phyloP scores from a whole-genome alignment of 441 rosid genomes.

The Dalechampia spathulata region DNA sequence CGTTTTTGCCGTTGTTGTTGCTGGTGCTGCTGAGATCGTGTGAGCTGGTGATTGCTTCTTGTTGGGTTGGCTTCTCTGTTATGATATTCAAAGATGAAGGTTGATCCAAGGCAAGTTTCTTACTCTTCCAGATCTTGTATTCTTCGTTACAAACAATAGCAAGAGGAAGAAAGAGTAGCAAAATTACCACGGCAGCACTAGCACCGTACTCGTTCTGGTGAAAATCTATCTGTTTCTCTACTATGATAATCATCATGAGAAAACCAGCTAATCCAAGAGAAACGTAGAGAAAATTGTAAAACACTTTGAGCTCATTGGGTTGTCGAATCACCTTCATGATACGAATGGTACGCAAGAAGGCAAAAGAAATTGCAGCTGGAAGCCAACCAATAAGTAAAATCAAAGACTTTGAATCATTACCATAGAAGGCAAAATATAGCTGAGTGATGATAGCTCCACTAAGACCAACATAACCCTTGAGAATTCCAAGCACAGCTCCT shows the following conservation, averaged over 20 bases:
- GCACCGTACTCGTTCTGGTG: constrained; percentile 27
- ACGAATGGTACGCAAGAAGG: constrained; percentile 38
- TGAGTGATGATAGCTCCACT: no score
- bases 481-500: constrained; percentile 30
- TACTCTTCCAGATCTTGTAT: constrained; percentile 27
- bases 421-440: constrained; percentile 45
- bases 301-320: constrained; percentile 33
- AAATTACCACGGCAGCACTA: constrained; percentile 30
- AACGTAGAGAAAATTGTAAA: constrained; percentile 42
- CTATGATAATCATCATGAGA: constrained; percentile 37
- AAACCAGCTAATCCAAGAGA: constrained; percentile 54
- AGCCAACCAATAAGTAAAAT: constrained; percentile 57
- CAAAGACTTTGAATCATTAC: constrained; percentile 28
- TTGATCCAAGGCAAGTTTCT: constrained; percentile 21
- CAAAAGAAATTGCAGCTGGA: constrained; percentile 50
- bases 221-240: constrained; percentile 23
- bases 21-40: constrained; percentile 4
- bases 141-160: constrained; percentile 39
- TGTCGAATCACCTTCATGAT: constrained; percentile 32
- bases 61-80: constrained; percentile 24
- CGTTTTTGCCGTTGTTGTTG: constrained; percentile 7
- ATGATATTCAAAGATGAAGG: constrained; percentile 33
- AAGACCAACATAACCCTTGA: no score
- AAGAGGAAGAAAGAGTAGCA: constrained; percentile 40
- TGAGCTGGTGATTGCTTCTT: no score